Evolutionary conservation across 495 filamentous ascomycete genomes (phyloP).

Genomic region (Annulohypoxylon maeteangense): DNA sequence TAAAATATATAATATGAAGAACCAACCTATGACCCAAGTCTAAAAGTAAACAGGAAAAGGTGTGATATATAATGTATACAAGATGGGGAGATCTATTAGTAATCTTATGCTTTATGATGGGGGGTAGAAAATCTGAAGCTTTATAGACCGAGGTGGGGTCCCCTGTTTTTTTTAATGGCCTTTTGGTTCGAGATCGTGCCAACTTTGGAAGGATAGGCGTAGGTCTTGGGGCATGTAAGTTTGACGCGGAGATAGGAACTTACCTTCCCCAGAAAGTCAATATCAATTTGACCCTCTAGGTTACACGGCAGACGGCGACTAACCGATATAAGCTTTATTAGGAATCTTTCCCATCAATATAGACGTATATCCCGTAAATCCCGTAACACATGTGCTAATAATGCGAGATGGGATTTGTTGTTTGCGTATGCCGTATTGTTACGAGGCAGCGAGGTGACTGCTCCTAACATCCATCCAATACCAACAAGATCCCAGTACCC

Average conservation of each 20-base stretch:
- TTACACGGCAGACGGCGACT: slow-evolving; percentile 25
- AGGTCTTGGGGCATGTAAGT: background rate
- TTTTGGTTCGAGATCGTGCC: background rate
- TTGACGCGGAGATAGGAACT: slow-evolving; percentile 13
- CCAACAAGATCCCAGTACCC: background rate
- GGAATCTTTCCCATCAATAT: background rate
- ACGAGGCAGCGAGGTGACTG: slow-evolving; percentile 17
- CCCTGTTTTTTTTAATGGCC: slow-evolving; percentile 1
- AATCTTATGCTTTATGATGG: slow-evolving; percentile 24
- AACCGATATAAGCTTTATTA: slow-evolving; percentile 12
- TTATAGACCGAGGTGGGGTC: slow-evolving; percentile 32
- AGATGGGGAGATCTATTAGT: slow-evolving; percentile 33
- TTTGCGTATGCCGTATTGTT: slow-evolving; percentile 13
- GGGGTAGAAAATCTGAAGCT: slow-evolving; percentile 35
- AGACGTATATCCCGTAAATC: background rate
- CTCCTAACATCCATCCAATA: background rate
- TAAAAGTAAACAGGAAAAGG: slow-evolving; percentile 19
- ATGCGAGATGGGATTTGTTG: slow-evolving; percentile 3
- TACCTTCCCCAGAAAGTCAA: background rate
- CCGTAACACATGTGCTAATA: background rate
- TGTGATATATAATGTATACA: slow-evolving; percentile 14
- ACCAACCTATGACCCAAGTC: slow-evolving; percentile 6
- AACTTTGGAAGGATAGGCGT: background rate
- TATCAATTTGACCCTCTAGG: background rate
- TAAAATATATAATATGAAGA: slow-evolving; percentile 10